Evolutionary conservation across 2,329 filamentous ascomycete genomes (phyloP).

Genomic region (Colletotrichum paranaense): DNA sequence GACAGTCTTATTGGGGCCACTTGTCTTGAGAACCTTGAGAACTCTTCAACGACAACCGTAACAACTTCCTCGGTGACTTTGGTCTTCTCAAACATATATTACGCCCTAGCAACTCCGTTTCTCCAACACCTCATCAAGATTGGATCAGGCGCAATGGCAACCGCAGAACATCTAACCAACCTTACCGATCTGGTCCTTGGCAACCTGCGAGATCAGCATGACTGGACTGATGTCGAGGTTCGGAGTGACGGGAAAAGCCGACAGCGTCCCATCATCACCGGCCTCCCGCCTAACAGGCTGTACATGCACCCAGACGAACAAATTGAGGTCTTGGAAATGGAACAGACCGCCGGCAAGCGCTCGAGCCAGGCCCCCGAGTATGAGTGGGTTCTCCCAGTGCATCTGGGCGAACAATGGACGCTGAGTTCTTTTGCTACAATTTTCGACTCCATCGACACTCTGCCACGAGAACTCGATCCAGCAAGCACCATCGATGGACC

Average conservation of each 20-base stretch:
- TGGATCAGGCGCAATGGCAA: not conserved
- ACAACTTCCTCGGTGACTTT: too few relatives aligned
- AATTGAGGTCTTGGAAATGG: conserved; percentile 74
- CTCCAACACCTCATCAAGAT: not conserved
- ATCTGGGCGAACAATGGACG: conserved; percentile 79
- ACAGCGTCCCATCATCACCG: conserved; percentile 74
- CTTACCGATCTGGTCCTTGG: conserved; percentile 65
- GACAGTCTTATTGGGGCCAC: not conserved
- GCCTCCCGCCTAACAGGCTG: conserved; percentile 77
- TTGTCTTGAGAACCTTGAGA: conserved; percentile 21
- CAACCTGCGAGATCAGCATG: conserved; percentile 81
- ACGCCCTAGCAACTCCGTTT: not conserved
- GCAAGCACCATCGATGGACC: not conserved
- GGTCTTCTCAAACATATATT: not conserved
- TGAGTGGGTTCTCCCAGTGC: conserved; percentile 83
- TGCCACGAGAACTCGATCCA: conserved; percentile 45
- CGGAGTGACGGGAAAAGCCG: conserved; percentile 56
- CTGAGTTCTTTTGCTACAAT: conserved; percentile 73
- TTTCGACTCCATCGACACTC: conserved; percentile 70
- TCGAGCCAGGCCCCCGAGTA: conserved; percentile 65
- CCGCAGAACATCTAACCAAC: conserved; percentile 18
- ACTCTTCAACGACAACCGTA: conserved; percentile 1
- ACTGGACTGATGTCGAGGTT: conserved; percentile 73
- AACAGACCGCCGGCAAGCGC: conserved; percentile 58
- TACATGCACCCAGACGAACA: conserved; percentile 89